These are phyloP conservation scores for Bothriochloa decipiens DNA, from an alignment of 176 grass and related monocot species.

Conservation along the genomic window DNA sequence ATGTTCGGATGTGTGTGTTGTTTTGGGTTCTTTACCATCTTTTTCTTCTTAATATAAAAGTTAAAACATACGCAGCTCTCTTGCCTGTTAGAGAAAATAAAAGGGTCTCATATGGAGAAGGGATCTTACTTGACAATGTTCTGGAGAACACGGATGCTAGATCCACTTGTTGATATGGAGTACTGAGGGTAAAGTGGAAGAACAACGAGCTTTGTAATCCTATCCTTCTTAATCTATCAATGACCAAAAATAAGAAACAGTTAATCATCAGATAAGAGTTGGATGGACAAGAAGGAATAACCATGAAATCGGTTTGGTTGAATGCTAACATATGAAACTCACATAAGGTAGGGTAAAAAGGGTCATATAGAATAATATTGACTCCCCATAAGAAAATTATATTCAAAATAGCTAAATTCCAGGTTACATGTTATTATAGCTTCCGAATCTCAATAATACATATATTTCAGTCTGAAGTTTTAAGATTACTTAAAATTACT, in stretches of 20 bases:
- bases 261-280: conserved; percentile 29
- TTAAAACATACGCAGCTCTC: background rate
- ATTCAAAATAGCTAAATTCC: background rate
- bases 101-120: conserved; percentile 3
- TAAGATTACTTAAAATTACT: background rate
- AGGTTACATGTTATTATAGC: background rate
- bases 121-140: conserved; percentile 64
- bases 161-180: conserved; percentile 97
- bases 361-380: conserved; percentile 15
- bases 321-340: background rate
- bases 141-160: conserved; percentile 88
- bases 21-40: background rate
- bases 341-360: background rate
- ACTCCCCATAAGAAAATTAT: conserved; percentile 2
- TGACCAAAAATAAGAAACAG: conserved; percentile 29
- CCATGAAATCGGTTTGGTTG: background rate
- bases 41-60: background rate
- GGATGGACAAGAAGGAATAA: conserved; percentile 5
- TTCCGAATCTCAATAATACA: background rate
- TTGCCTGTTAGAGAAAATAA: background rate
- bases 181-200: conserved; percentile 97
- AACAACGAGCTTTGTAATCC: conserved; percentile 85
- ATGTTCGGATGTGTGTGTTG: background rate
- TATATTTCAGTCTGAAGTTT: background rate
- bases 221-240: conserved; percentile 93